Conservation (phyloP, 2,329 filamentous ascomycete species). For the Byssoonygena ceratinophila region DNA sequence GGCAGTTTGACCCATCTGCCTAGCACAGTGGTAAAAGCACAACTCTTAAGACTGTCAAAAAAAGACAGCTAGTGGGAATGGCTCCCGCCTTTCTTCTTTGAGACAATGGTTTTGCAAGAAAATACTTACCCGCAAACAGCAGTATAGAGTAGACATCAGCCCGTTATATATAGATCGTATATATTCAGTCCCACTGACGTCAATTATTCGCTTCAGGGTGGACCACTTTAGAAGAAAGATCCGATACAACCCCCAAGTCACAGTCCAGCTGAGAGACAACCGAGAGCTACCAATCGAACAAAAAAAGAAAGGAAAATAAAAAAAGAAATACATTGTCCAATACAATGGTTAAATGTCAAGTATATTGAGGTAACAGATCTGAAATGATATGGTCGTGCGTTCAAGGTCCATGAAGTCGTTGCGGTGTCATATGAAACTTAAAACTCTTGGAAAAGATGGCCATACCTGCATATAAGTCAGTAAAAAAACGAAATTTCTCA, state of each 20-base stretch:
- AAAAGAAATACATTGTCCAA: not conserved
- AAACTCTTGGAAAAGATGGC: conserved; percentile 66
- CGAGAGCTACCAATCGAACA: no score
- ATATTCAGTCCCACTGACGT: no score
- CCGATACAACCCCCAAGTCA: not conserved
- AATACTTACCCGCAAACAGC: no score
- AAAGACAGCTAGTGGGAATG: not conserved
- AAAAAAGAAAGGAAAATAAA: no score
- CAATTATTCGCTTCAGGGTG: not conserved
- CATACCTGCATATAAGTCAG: conserved; percentile 44
- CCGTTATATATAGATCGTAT: not conserved
- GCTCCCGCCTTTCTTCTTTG: not conserved
- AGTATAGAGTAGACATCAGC: not conserved
- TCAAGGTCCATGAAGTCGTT: not conserved
- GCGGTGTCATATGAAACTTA: conserved; percentile 31
- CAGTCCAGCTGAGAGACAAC: conserved; percentile 9
- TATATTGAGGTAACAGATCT: not conserved
- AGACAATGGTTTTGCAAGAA: no score
- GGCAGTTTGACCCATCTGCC: not conserved
- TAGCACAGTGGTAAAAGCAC: not conserved
- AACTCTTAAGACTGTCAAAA: not conserved
- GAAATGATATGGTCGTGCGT: not conserved
- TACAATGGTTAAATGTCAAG: not conserved
- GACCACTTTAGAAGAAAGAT: not conserved
- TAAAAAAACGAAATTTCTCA: not conserved